Evolutionary conservation across 331 rosid species (phyloP).

Genomic region (Arachis monticola): DNA sequence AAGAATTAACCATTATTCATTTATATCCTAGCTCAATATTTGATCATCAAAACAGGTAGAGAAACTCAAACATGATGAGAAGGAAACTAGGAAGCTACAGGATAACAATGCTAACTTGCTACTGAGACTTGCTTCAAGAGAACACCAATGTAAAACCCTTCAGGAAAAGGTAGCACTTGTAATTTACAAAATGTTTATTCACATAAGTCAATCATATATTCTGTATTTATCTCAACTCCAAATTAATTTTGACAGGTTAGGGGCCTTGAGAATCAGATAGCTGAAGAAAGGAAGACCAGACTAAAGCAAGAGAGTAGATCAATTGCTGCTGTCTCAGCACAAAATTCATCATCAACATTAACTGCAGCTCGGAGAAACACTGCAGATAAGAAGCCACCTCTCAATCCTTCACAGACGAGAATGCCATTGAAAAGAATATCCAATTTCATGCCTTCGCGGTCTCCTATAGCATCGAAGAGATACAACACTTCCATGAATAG

Average conservation of each 20-base stretch:
- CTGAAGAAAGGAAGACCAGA: constrained; percentile 86
- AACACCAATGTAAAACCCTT: constrained; percentile 73
- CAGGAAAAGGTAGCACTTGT: constrained; percentile 80
- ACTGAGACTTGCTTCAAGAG: constrained; percentile 81
- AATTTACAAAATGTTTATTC: neutral
- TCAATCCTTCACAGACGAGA: constrained; percentile 73
- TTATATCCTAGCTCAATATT: constrained; percentile 8
- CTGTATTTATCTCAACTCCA: constrained; percentile 11
- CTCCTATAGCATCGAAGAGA: constrained; percentile 57
- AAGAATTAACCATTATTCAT: constrained; percentile 19
- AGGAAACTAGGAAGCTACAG: constrained; percentile 85
- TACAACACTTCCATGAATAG: constrained; percentile 46
- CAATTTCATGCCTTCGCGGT: constrained; percentile 60
- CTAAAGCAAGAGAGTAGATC: constrained; percentile 82
- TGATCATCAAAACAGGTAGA: constrained; percentile 66
- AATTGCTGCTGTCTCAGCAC: constrained; percentile 60
- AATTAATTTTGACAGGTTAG: constrained; percentile 60
- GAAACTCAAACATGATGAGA: constrained; percentile 85
- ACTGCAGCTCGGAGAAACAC: constrained; percentile 30
- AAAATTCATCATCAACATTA: constrained; percentile 50
- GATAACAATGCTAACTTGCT: constrained; percentile 74
- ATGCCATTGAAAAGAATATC: constrained; percentile 73
- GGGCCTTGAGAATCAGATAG: constrained; percentile 86
- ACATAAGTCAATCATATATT: neutral
- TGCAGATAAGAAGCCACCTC: constrained; percentile 77